Conservation (phyloP, 345 rosid species). For the Nasturtium officinale region DNA sequence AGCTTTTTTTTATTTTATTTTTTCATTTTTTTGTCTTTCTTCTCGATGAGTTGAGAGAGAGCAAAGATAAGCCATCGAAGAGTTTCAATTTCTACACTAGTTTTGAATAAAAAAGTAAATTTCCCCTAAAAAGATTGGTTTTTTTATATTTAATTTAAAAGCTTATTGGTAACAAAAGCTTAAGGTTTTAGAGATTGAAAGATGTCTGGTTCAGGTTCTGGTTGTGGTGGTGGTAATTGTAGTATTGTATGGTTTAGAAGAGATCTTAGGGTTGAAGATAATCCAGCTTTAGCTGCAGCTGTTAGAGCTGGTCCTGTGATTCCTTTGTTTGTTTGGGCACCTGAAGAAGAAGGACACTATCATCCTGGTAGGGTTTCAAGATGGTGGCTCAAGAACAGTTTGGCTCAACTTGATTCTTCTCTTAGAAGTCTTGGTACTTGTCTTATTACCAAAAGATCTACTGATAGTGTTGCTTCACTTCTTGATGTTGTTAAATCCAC, state of each 20-base stretch:
- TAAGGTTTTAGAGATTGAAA: slow-evolving; percentile 26
- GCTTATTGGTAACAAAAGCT: slow-evolving; percentile 41
- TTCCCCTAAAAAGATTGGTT: slow-evolving; percentile 11
- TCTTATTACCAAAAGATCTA: slow-evolving; percentile 86
- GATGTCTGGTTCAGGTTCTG: slow-evolving; percentile 57
- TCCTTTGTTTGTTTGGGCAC: slow-evolving; percentile 87
- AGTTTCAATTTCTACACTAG: slow-evolving; percentile 21
- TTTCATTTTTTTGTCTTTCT: slow-evolving; percentile 8
- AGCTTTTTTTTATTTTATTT: slow-evolving; percentile 29
- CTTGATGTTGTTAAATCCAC: slow-evolving; percentile 80
- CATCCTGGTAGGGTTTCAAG: slow-evolving; percentile 95
- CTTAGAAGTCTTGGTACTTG: slow-evolving; percentile 82
- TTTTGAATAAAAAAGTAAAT: slow-evolving; percentile 11
- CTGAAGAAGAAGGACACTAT: slow-evolving; percentile 91
- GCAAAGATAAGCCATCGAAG: slow-evolving; percentile 23
- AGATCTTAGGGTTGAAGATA: slow-evolving; percentile 97
- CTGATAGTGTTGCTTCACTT: slow-evolving; percentile 79
- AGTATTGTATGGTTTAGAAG: slow-evolving; percentile 98
- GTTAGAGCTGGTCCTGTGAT: slow-evolving; percentile 87
- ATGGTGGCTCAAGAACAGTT: slow-evolving; percentile 99
- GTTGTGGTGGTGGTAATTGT: slow-evolving; percentile 54
- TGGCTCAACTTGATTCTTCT: slow-evolving; percentile 87
- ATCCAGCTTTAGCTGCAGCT: slow-evolving; percentile 90
- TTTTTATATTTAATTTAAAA: not conserved
- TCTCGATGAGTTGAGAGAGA: slow-evolving; percentile 1